These are phyloP conservation scores for Saccharomycopsis sp. DNA, from an alignment of 805 yeast genomes.

Conservation along the genomic window DNA sequence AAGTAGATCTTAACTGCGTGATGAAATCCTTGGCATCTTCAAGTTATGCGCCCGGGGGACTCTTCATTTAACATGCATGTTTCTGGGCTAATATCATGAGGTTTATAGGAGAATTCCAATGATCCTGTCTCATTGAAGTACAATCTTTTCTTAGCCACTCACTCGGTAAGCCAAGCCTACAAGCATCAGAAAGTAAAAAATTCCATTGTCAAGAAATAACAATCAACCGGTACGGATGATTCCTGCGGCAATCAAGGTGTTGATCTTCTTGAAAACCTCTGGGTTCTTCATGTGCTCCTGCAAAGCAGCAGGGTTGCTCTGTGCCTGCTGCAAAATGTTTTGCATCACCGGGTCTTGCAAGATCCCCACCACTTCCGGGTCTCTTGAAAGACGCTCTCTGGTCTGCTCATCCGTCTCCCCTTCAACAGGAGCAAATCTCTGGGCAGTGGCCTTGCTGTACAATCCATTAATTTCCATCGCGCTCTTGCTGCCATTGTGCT, in stretches of 20 bases:
- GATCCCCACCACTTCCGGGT: slow-evolving; percentile 88
- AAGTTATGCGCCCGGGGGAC: too few relatives aligned
- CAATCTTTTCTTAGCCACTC: too few relatives aligned
- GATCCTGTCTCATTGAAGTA: too few relatives aligned
- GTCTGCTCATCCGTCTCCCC: slow-evolving; percentile 94
- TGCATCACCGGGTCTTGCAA: slow-evolving; percentile 95
- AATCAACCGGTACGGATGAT: slow-evolving; percentile 76
- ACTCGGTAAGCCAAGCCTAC: neutral
- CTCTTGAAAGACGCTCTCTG: slow-evolving; percentile 70
- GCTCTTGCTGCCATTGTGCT: slow-evolving; percentile 50
- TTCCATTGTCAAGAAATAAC: too few relatives aligned
- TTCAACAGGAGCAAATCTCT: slow-evolving; percentile 72
- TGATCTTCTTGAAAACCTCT: slow-evolving; percentile 78
- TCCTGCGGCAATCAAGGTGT: slow-evolving; percentile 90
- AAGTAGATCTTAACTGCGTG: too few relatives aligned
- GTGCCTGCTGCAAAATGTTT: slow-evolving; percentile 87
- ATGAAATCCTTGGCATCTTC: too few relatives aligned
- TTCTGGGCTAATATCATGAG: too few relatives aligned
- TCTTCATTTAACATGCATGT: too few relatives aligned
- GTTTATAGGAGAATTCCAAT: too few relatives aligned
- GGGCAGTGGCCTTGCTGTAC: slow-evolving; percentile 63
- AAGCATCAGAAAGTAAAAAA: neutral
- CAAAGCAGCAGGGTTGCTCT: slow-evolving; percentile 90
- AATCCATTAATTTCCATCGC: slow-evolving; percentile 75
- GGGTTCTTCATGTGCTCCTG: slow-evolving; percentile 98